A percentile compares a stretch with the other conserved stretches of the same genome.
Evolutionary conservation across 1,284 basidiomycete species (phyloP).

Genomic region (Chondrostereum purpureum): DNA sequence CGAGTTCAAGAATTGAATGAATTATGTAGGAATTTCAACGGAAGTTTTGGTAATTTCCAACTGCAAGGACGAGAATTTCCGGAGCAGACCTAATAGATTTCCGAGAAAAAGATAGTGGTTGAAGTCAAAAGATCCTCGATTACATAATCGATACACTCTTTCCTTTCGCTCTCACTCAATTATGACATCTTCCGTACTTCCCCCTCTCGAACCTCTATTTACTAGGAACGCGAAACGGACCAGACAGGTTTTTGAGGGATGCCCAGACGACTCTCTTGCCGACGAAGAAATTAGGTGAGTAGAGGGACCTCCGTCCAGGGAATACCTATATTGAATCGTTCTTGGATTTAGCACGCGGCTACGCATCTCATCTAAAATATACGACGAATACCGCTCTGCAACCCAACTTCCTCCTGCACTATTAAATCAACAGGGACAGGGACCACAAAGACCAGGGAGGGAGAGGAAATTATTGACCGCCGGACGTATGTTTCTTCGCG

Average conservation of each 20-base stretch:
- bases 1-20: too few species aligned
- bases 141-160: too few species aligned
- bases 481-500: conserved; percentile 44
- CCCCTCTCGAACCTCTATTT: conserved; percentile 61
- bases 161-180: too few species aligned
- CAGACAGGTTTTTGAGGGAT: conserved; percentile 59
- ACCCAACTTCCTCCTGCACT: conserved; percentile 81
- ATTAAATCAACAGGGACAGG: conserved; percentile 77
- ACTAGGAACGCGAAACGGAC: conserved; percentile 61
- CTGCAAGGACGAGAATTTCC: too few species aligned
- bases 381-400: conserved; percentile 84
- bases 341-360: conserved; percentile 47
- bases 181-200: conserved; percentile 43
- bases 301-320: background rate
- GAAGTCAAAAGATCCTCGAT: too few species aligned
- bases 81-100: too few species aligned
- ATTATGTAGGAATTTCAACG: too few species aligned
- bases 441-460: conserved; percentile 65
- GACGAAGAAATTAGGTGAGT: conserved; percentile 48
- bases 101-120: too few species aligned
- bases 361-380: conserved; percentile 68
- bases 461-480: conserved; percentile 66
- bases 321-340: conserved; percentile 1
- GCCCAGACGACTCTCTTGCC: conserved; percentile 46
- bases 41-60: too few species aligned